phyloP scores from a whole-genome alignment of 352 stramenopile species.

The Phytopythium mirpurense region DNA sequence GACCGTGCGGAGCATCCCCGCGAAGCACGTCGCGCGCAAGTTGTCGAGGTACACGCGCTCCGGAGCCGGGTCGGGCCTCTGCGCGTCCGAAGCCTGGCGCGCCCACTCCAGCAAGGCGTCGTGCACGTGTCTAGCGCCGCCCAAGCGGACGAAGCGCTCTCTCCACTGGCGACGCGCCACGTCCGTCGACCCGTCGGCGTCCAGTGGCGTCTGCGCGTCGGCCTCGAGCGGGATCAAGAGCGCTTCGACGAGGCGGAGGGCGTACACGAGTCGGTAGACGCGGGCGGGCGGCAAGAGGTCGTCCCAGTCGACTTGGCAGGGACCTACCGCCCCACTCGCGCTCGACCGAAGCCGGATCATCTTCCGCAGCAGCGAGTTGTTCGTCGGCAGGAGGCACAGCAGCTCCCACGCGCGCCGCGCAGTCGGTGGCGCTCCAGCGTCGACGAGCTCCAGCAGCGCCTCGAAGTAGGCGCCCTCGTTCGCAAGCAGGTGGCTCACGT shows the following conservation, averaged over 20 bases:
- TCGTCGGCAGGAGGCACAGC: slow-evolving; percentile 64
- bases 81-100: neutral
- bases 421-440: slow-evolving; percentile 34
- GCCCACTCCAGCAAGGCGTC: slow-evolving; percentile 27
- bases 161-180: slow-evolving; percentile 62
- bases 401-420: slow-evolving; percentile 70
- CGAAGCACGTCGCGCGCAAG: slow-evolving; percentile 41
- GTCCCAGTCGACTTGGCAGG: slow-evolving; percentile 29
- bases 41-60: slow-evolving; percentile 27
- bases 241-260: slow-evolving; percentile 61
- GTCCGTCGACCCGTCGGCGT: slow-evolving; percentile 6
- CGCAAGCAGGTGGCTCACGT: slow-evolving; percentile 52
- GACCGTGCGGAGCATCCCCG: slow-evolving; percentile 37
- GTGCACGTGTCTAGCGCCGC: slow-evolving; percentile 42
- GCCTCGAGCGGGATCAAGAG: slow-evolving; percentile 40
- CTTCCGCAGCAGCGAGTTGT: slow-evolving; percentile 45
- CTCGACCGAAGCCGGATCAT: slow-evolving; percentile 54
- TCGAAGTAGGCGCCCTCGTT: slow-evolving; percentile 53
- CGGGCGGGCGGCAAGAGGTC: slow-evolving; percentile 39
- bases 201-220: neutral
- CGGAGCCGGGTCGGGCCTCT: slow-evolving; percentile 1
- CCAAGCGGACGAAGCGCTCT: slow-evolving; percentile 69
- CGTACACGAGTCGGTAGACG: slow-evolving; percentile 57
- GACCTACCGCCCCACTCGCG: slow-evolving; percentile 6
- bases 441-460: slow-evolving; percentile 51